Evolutionary conservation across 2,329 filamentous ascomycete genomes (phyloP).

Genomic region (Fusarium decemcellulare): DNA sequence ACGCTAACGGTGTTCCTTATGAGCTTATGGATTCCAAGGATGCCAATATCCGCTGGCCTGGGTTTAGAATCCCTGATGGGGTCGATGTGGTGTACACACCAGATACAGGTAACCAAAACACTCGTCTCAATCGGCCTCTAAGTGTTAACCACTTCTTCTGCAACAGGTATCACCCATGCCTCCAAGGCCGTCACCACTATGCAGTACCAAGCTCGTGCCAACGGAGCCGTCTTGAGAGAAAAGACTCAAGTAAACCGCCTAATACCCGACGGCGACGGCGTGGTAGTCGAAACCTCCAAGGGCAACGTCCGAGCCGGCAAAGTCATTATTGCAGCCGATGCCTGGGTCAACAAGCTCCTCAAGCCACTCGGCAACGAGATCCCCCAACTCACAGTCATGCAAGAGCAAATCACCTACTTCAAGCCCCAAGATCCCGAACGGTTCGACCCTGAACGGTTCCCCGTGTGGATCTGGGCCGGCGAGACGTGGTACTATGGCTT

Average conservation of each 20-base stretch:
- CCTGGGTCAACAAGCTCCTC: slow-evolving; percentile 37
- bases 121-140: too few species aligned
- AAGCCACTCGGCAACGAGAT: slow-evolving; percentile 21
- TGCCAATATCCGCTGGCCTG: slow-evolving; percentile 38
- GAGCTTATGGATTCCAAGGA: slow-evolving; percentile 32
- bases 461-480: slow-evolving; percentile 36
- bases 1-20: slow-evolving; percentile 29
- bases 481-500: slow-evolving; percentile 23
- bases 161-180: neutral
- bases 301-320: slow-evolving; percentile 21
- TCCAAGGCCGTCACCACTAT: slow-evolving; percentile 27
- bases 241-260: slow-evolving; percentile 19
- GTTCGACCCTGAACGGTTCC: slow-evolving; percentile 11
- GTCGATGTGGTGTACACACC: slow-evolving; percentile 41
- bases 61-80: slow-evolving; percentile 23
- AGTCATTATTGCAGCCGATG: slow-evolving; percentile 27
- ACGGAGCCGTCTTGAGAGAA: slow-evolving; percentile 23
- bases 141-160: too few species aligned
- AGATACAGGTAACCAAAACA: slow-evolving; percentile 25
- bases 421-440: slow-evolving; percentile 19
- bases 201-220: slow-evolving; percentile 29
- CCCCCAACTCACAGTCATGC: slow-evolving; percentile 31
- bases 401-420: slow-evolving; percentile 40
- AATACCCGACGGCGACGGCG: slow-evolving; percentile 1
- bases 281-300: slow-evolving; percentile 23